These are phyloP conservation scores for Spergularia marina DNA, from an alignment of 148 eudicot genomes.

Conservation along the genomic window DNA sequence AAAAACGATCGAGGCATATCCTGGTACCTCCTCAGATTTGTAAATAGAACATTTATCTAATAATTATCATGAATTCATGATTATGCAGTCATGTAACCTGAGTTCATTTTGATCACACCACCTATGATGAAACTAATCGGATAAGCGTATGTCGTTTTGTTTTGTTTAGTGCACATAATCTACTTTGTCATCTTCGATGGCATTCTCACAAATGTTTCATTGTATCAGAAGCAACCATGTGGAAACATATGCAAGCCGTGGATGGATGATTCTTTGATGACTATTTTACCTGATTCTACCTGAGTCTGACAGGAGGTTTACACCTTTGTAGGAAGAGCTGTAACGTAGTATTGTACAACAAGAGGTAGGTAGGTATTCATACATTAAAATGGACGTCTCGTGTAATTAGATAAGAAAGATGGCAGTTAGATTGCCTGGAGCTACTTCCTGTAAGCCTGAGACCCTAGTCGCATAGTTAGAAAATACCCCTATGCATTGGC, in stretches of 20 bases:
- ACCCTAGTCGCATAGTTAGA: too few species aligned
- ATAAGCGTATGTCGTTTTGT: background rate
- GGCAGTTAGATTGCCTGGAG: too few species aligned
- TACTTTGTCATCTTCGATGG: background rate
- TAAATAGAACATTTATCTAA: too few species aligned
- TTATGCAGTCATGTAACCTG: background rate
- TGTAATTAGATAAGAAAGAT: too few species aligned
- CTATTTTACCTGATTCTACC: slow-evolving; percentile 5
- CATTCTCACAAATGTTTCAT: background rate
- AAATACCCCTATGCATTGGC: too few species aligned
- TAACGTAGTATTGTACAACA: too few species aligned
- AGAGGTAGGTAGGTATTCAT: too few species aligned
- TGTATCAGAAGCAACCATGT: slow-evolving; percentile 7
- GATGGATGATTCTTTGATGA: slow-evolving; percentile 3
- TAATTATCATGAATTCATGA: too few species aligned
- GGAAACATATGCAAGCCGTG: slow-evolving; percentile 15
- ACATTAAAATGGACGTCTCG: too few species aligned
- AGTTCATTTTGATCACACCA: background rate
- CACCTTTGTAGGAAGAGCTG: background rate
- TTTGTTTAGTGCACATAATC: background rate
- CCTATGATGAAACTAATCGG: background rate
- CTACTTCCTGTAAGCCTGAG: too few species aligned
- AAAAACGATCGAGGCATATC: too few species aligned
- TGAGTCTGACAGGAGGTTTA: background rate
- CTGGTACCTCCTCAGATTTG: too few species aligned